Evolutionary conservation across 2,329 filamentous ascomycete species (phyloP), one percentile per base, ranked within the genome.

Genomic region (Xylariaceae sp.): DNA sequence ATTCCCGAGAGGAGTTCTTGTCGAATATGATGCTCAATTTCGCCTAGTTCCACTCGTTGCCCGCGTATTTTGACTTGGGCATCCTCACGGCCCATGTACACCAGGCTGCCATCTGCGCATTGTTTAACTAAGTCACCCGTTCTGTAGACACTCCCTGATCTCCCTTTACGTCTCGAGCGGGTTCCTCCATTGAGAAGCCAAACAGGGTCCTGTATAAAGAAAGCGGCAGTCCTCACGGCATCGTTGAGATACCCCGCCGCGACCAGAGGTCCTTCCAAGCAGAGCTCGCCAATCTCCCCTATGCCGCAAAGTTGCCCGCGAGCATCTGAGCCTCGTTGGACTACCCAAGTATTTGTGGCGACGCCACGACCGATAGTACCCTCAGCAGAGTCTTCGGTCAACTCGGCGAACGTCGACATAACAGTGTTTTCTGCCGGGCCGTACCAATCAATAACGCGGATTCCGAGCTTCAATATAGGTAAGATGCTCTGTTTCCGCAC

Each of bases 41-140:
- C 76, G 15, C 69, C 75, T 46, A 75, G 66, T 67, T 74, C 81
- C 57, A 77, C 67, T 55, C 76, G 59, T 46, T 72, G 79, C 33
- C 81, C 81, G 23, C 74, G 71, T 15, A 81, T 65, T 61, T 81
- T 81, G 39, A 80, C 71, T 58, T 80, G 77, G 1, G 70, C 70
- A 59, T 80, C 77, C 50, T 75, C 75, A 30, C 78, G 70, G 42
- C 77, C 77, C 40, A 75, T 51, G 45, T 67, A 72, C 3, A 61
- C 36, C 13, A 74, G 57, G 33, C 30, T 49, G 15, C 68, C 64
- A 64, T 87, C 81, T 1, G 53, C 48, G 29, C 64, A 40, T 36
- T 71, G 70, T 21, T 15, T 15, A 7, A 55, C 54, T 3, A 58
- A 40, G 35, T 62, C 59, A 10, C 59, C 59, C 2, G 57, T 52